A percentile compares a stretch with the other conserved stretches of the same genome.
Conservation (phyloP, 192 early-diverging fungal species). For the Fimicolochytrium jonesii region DNA sequence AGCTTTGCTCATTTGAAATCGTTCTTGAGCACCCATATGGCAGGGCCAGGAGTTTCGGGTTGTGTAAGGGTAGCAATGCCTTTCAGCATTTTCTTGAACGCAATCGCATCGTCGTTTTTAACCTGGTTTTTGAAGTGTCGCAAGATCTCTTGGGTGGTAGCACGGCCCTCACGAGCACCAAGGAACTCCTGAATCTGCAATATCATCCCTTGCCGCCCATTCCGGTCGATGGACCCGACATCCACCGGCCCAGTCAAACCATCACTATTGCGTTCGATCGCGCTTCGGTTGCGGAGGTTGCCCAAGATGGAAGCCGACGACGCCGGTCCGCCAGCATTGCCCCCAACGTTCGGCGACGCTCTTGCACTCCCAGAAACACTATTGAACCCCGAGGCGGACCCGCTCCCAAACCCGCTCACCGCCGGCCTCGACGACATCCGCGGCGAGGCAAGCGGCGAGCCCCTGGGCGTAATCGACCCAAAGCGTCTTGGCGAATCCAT, state of each 20-base stretch:
- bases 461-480: too few relatives aligned
- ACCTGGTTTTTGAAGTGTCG: slow-evolving; percentile 47
- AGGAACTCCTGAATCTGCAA: slow-evolving; percentile 55
- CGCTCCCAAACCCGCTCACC: background rate
- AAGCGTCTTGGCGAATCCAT: slow-evolving; percentile 21
- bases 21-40: slow-evolving; percentile 19
- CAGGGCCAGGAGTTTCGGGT: slow-evolving; percentile 33
- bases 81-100: slow-evolving; percentile 66
- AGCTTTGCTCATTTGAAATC: slow-evolving; percentile 27
- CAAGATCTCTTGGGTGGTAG: slow-evolving; percentile 49
- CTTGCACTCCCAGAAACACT: background rate
- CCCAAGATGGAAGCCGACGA: slow-evolving; percentile 5
- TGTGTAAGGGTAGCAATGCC: slow-evolving; percentile 53
- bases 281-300: background rate
- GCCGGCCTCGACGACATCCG: too few relatives aligned
- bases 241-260: background rate
- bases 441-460: too few relatives aligned
- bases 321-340: background rate
- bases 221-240: background rate
- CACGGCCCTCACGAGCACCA: slow-evolving; percentile 38
- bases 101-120: slow-evolving; percentile 41
- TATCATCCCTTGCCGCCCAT: slow-evolving; percentile 39
- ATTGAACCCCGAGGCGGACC: background rate
- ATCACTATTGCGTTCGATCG: background rate
- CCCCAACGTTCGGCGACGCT: too few relatives aligned